Percentiles rank a stretch among this genome's conserved stretches.
These are phyloP conservation scores for Pythium myriotylum DNA, from an alignment of 352 stramenopile species.

Conservation along the genomic window DNA sequence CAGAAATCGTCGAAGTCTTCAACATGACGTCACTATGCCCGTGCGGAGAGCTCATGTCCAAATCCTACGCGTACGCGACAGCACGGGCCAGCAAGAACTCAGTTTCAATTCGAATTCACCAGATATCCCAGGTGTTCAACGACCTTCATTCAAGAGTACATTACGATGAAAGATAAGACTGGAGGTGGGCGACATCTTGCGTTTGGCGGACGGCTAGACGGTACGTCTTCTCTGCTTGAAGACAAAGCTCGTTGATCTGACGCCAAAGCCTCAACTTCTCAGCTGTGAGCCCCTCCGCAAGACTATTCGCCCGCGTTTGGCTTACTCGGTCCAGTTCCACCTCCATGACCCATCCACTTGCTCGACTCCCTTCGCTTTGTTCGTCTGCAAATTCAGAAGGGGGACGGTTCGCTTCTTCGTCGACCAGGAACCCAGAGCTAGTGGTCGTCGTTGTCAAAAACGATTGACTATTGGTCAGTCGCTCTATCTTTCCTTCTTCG, in stretches of 20 bases:
- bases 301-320: background rate
- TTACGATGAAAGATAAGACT: too few species aligned
- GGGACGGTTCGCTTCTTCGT: background rate
- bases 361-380: too few species aligned
- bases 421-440: too few species aligned
- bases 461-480: background rate
- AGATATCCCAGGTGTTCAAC: too few species aligned
- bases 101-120: too few species aligned
- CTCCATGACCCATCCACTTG: background rate
- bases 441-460: too few species aligned
- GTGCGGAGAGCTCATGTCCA: background rate
- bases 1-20: background rate
- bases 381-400: too few species aligned
- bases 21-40: background rate
- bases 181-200: background rate
- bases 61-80: background rate
- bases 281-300: background rate
- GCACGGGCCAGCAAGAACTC: too few species aligned
- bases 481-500: too few species aligned
- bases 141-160: too few species aligned
- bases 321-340: background rate
- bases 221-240: slow-evolving; percentile 3
- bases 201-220: background rate
- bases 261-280: background rate
- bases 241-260: slow-evolving; percentile 4